Evolutionary conservation across 2,329 filamentous ascomycete genomes (phyloP), one percentile per base, ranked within the genome.

Genomic region (Ophiostoma sp.): DNA sequence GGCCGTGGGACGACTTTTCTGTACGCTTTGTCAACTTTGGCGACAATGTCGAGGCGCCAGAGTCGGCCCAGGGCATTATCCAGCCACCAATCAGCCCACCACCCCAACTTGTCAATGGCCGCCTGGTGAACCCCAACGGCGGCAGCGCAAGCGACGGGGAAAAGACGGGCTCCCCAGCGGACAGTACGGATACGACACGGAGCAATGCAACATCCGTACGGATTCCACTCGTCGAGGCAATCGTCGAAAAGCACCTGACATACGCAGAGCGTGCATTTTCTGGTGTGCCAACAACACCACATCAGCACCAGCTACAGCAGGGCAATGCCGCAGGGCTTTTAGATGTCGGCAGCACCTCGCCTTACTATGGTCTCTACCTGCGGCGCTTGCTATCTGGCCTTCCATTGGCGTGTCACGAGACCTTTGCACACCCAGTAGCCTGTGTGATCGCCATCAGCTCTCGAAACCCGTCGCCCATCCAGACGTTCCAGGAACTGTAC

Each of bases 361-460:
- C 91, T 0, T 93, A 96, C 76, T 96, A 96, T 78, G 87, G 89
- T 47, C 79, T 97, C 7, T 98, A 96, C 76, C 79, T 99, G 64
- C 87, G 92, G 42, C 87, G 93, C 66, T 77, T 99, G 52, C 80
- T 99, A 8, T 97, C 93, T 0, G 89, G 90, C 14, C 81, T 94
- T 55, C 87, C 91, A 0, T 80, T 96, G 62, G 86, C 89, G 3
- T 88, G 93, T 0, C 93, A 97, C 74, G 95, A 99, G 79, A 95
- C 95, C 0, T 97, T 98, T 78, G 87, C 90, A 5, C 95, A 99
- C 76, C 95, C 96, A 0, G 94, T 98, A 36, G 93, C 94, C 5
- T 94, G 93, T 75, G 87, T 99, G 55, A 94, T 98, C 76, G 93
- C 93, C 40, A 97, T 98, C 75, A 98, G 93, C 77, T 98, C 95